These are phyloP conservation scores for Cudoniella acicularis DNA, from an alignment of 495 filamentous ascomycete species.

Conservation along the genomic window DNA sequence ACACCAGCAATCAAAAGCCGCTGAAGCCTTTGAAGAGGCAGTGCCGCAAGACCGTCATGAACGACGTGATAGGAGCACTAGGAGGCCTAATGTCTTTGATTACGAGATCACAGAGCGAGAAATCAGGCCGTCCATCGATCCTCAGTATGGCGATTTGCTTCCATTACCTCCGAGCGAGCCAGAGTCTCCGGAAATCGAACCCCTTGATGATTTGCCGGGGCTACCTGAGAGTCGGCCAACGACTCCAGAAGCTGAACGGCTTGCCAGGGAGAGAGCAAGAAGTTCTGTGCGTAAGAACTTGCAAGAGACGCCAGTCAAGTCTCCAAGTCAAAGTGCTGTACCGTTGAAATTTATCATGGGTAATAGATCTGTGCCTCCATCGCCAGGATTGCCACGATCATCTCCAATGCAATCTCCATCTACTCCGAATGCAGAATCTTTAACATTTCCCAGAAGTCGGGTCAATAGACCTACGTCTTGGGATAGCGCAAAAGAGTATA, in stretches of 20 bases:
- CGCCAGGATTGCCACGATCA: conserved; percentile 32
- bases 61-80: background rate
- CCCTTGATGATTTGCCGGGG: conserved; percentile 34
- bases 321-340: conserved; percentile 49
- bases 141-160: conserved; percentile 50
- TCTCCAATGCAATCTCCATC: conserved; percentile 39
- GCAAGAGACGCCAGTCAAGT: conserved; percentile 25
- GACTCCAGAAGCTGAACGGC: conserved; percentile 33
- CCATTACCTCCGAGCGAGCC: conserved; percentile 51
- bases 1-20: conserved; percentile 31
- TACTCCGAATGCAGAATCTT: conserved; percentile 20
- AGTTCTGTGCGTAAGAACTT: conserved; percentile 14
- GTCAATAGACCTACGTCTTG: conserved; percentile 43
- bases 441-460: conserved; percentile 28
- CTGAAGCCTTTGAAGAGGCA: conserved; percentile 9
- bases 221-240: conserved; percentile 50
- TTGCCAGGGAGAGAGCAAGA: conserved; percentile 8
- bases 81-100: conserved; percentile 31
- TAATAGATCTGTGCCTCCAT: conserved; percentile 40
- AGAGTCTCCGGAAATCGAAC: conserved; percentile 26
- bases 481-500: conserved; percentile 45
- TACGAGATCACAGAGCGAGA: conserved; percentile 45
- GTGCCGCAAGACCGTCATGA: background rate
- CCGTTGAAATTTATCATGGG: conserved; percentile 42
- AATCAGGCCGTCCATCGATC: conserved; percentile 55